Base-by-base conservation (phyloP, 177 flowering plant species). In the Vitis hybrid region DNA sequence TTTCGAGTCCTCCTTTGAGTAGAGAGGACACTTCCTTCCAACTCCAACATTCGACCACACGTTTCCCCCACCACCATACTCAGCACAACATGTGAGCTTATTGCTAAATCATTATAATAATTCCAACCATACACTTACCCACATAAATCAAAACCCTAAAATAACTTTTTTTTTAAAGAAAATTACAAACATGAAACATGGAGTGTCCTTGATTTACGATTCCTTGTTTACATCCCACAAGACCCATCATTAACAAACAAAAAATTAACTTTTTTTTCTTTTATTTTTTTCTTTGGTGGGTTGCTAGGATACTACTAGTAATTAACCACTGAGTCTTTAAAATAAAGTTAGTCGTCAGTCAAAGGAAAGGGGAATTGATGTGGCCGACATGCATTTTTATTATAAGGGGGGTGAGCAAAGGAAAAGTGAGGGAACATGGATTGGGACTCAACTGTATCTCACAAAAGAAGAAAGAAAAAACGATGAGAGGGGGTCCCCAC, bases 331-430 rank as follows among this genome's bases (percentile, higher is more conserved):
- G 45, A 39, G 45, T 39, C 45, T 39, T 39, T 39, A 39, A 39
- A 5, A 62, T 11, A 14, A 49, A n/a, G 15, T 51, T 1, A 50
- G 62, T 53, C 63, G 2, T 55, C 62, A 62, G 79, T 76, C 79
- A 76, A 76, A 76, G 68, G 50, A 60, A 76, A 2, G 5, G 39
- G 8, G 79, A 67, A 26, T 26, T 26, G 29, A 26, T 65, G 73
- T 83, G 83, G 86, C 86, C 86, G 86, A 83, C 86, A 83, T 75
- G 29, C 20, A 52, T 58, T 68, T 55, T 66, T 60, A 33, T 66
- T 3, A 26, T 26, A 26, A 26, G 29, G 29, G 5, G 29, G 29
- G 68, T 14, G 51, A 70, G 68, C 48, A 51, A 70, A 72, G 69
- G 33, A 71, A 78, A 75, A 74, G 72, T 26, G 29, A 3, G 26